These are phyloP conservation scores for Limtongozyma cylindracea DNA, from an alignment of 805 yeast species.

Conservation along the genomic window DNA sequence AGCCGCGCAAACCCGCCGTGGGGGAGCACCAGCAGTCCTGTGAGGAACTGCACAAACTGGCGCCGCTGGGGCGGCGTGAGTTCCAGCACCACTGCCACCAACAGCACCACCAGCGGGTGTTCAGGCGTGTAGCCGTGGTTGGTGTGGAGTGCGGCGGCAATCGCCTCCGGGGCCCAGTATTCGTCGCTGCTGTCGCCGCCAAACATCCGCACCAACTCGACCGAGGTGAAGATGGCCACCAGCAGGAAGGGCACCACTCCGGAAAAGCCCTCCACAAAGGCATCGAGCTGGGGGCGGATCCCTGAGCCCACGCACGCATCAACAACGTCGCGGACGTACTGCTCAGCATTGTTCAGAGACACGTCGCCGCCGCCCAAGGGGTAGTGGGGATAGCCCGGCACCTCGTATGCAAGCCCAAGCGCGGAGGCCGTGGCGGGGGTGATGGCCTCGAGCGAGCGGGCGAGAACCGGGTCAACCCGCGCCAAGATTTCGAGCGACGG, in stretches of 20 bases:
- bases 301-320: constrained; percentile 41
- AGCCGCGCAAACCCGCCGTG: constrained; percentile 78
- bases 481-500: not conserved
- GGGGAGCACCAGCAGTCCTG: constrained; percentile 86
- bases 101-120: constrained; percentile 30
- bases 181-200: constrained; percentile 70
- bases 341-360: constrained; percentile 22
- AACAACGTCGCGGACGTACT: constrained; percentile 28
- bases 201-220: constrained; percentile 44
- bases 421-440: not conserved
- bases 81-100: constrained; percentile 34
- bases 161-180: constrained; percentile 57
- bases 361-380: constrained; percentile 26
- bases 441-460: too few species aligned
- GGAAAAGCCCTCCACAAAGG: constrained; percentile 63
- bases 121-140: constrained; percentile 76
- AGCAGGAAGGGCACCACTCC: constrained; percentile 61
- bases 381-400: constrained; percentile 46
- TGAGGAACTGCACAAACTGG: constrained; percentile 59
- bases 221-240: constrained; percentile 42
- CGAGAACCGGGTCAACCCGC: too few species aligned
- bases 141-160: constrained; percentile 40
- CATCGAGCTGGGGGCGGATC: constrained; percentile 30
- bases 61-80: constrained; percentile 34
- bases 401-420: too few species aligned